Conservation (phyloP, 495 filamentous ascomycete genomes). For the Xylaria castorea region DNA sequence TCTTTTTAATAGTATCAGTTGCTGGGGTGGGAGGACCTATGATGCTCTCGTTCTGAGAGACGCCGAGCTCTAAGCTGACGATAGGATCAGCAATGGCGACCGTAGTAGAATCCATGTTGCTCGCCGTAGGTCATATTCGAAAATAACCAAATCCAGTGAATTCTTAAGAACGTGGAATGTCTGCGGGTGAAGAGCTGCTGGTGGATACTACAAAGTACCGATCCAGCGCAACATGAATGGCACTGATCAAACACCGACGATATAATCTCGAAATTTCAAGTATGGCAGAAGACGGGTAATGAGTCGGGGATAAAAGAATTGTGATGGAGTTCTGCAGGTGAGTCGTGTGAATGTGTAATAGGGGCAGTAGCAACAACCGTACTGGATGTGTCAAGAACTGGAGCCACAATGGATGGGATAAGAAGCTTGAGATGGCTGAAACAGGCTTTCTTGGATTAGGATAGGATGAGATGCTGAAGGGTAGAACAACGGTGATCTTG, state of each 20-base stretch:
- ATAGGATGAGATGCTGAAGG: not conserved
- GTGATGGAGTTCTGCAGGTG: not conserved
- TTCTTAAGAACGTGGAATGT: not conserved
- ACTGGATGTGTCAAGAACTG: not conserved
- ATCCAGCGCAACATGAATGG: not conserved
- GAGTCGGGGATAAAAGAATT: not conserved
- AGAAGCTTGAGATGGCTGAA: not conserved
- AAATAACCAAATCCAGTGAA: not conserved
- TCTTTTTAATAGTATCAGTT: not conserved
- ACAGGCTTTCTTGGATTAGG: not conserved
- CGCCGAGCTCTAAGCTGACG: not conserved
- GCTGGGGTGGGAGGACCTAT: not conserved
- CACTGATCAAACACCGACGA: not conserved
- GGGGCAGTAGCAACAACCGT: not conserved
- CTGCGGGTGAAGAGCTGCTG: not conserved
- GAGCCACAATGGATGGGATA: not conserved
- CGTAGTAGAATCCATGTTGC: slow-evolving; percentile 8
- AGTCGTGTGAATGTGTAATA: not conserved
- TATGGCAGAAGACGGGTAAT: not conserved
- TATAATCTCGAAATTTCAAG: not conserved
- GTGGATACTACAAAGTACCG: not conserved
- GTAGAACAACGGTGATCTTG: not conserved
- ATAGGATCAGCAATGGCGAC: not conserved
- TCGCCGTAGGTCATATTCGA: not conserved
- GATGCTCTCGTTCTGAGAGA: not conserved